Percentiles rank a stretch among this genome's conserved stretches.
Evolutionary conservation across 192 early-diverging fungal genomes (phyloP).

Genomic region (Coemansia reversa): DNA sequence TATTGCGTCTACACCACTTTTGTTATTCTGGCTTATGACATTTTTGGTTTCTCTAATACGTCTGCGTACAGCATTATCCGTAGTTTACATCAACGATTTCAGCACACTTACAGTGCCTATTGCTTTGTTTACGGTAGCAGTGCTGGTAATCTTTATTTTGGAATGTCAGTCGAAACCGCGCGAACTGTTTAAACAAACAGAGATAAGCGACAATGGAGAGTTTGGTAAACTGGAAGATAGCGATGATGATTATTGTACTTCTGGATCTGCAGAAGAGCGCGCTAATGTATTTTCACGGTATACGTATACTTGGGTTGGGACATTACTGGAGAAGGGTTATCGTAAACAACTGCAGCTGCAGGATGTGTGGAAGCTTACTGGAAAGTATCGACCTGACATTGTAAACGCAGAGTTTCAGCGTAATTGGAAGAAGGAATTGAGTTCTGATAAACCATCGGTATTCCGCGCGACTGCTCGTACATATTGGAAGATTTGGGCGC

Average conservation of each 20-base stretch:
- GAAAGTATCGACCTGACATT: slow-evolving; percentile 60
- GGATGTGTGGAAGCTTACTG: slow-evolving; percentile 72
- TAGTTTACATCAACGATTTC: neutral
- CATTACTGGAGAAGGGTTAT: slow-evolving; percentile 75
- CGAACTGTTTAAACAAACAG: slow-evolving; percentile 17
- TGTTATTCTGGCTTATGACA: slow-evolving; percentile 42
- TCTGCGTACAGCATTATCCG: slow-evolving; percentile 23
- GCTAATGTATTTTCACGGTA: slow-evolving; percentile 80
- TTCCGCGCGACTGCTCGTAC: slow-evolving; percentile 59
- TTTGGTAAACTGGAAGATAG: neutral
- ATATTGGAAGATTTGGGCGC: slow-evolving; percentile 66
- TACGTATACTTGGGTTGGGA: slow-evolving; percentile 87
- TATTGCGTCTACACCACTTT: slow-evolving; percentile 24
- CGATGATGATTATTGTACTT: slow-evolving; percentile 1
- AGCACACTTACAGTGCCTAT: slow-evolving; percentile 8
- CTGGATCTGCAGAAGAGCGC: slow-evolving; percentile 64
- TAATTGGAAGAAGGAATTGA: slow-evolving; percentile 70
- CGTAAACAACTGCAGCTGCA: slow-evolving; percentile 72
- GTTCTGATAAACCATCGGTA: slow-evolving; percentile 64
- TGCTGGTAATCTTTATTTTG: slow-evolving; percentile 18
- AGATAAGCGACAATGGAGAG: slow-evolving; percentile 14
- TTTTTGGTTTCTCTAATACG: slow-evolving; percentile 17
- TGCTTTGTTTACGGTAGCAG: slow-evolving; percentile 11
- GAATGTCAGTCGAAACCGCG: slow-evolving; percentile 35
- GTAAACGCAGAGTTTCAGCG: slow-evolving; percentile 68